Evolutionary conservation across 805 yeast species (phyloP).

Genomic region (Candida nanaspora): DNA sequence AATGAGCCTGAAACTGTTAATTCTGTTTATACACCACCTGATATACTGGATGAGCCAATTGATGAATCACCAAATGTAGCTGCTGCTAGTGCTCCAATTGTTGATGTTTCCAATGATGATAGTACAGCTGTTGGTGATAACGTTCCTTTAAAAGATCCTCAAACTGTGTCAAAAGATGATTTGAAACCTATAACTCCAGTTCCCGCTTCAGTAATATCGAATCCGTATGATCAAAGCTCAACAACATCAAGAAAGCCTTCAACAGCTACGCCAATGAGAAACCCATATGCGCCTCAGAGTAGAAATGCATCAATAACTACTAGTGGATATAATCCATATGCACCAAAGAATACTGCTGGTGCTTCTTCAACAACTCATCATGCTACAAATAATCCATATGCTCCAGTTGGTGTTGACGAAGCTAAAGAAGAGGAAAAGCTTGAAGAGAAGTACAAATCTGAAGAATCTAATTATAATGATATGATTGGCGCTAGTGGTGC

Average conservation of each 20-base stretch:
- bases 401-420: constrained; percentile 1
- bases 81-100: neutral
- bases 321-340: constrained; percentile 1
- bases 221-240: neutral
- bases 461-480: neutral
- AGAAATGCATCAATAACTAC: neutral
- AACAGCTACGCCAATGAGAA: neutral
- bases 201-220: neutral
- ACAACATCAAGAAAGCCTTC: neutral
- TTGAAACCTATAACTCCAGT: too few species aligned
- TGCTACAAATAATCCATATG: constrained; percentile 17
- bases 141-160: too few species aligned
- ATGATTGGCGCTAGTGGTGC: neutral
- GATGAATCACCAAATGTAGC: neutral
- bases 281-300: constrained; percentile 2
- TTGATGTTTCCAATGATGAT: neutral
- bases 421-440: neutral
- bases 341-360: neutral
- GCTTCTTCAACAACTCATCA: constrained; percentile 3
- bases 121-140: neutral
- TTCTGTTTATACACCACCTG: neutral
- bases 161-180: too few species aligned
- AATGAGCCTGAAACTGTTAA: too few species aligned
- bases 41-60: neutral
- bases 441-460: neutral